A percentile compares a stretch with the other conserved stretches of the same genome.
These are phyloP conservation scores for Cladophialophora psammophila DNA, from an alignment of 2,329 filamentous ascomycete genomes.

Conservation along the genomic window DNA sequence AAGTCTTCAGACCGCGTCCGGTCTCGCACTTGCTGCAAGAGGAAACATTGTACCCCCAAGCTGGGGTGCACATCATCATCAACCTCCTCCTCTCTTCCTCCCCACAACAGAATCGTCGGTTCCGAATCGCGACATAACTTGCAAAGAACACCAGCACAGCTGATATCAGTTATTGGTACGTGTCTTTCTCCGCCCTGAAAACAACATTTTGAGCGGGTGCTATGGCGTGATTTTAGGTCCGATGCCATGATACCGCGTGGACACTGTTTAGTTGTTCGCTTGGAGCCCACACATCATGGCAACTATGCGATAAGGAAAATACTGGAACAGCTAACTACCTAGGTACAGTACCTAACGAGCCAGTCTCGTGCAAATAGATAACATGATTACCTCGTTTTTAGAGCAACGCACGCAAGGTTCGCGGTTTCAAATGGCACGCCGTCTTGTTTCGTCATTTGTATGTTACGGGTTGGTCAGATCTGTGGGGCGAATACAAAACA, in stretches of 20 bases:
- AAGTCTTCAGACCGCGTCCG: neutral
- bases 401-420: too few relatives aligned
- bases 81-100: neutral
- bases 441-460: too few relatives aligned
- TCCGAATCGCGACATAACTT: neutral
- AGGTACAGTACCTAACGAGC: too few relatives aligned
- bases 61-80: neutral
- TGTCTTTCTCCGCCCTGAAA: conserved; percentile 7
- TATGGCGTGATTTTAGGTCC: conserved; percentile 26
- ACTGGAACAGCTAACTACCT: too few relatives aligned
- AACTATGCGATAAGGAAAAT: too few relatives aligned
- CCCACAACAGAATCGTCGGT: neutral
- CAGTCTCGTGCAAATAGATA: too few relatives aligned
- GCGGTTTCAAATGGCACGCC: too few relatives aligned
- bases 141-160: neutral
- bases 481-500: too few relatives aligned
- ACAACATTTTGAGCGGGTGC: neutral
- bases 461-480: too few relatives aligned
- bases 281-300: neutral
- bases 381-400: too few relatives aligned
- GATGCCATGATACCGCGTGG: conserved; percentile 12
- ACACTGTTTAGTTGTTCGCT: too few relatives aligned
- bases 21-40: neutral
- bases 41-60: neutral
- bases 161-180: neutral